Evolutionary conservation across 768 basidiomycete species (phyloP), one percentile per base, ranked within the genome.

Genomic region (Suillus bovinus): DNA sequence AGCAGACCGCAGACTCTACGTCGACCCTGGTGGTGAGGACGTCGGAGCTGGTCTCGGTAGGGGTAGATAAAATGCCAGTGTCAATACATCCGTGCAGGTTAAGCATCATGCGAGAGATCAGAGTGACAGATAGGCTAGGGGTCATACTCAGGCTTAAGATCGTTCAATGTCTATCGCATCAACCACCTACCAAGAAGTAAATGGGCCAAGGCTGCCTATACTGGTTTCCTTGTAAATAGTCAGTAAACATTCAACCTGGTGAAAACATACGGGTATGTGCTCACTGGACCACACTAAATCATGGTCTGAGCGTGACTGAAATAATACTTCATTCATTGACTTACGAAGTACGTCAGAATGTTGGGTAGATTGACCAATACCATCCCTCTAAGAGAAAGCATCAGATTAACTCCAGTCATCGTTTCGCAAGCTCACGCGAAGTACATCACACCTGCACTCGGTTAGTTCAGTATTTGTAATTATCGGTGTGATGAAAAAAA

Each of bases 281-380:
- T n/a, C n/a, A n/a, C n/a, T n/a, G n/a, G n/a, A n/a, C n/a, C n/a
- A n/a, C n/a, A n/a, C n/a, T n/a, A n/a, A n/a, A n/a, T n/a, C n/a
- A n/a, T n/a, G n/a, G n/a, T n/a, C n/a, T n/a, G n/a, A n/a, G n/a
- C n/a, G n/a, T n/a, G n/a, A n/a, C n/a, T n/a, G n/a, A n/a, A n/a
- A n/a, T n/a, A n/a, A n/a, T n/a, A n/a, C n/a, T n/a, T n/a, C n/a
- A n/a, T n/a, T n/a, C n/a, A n/a, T n/a, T n/a, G n/a, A n/a, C n/a
- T n/a, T n/a, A n/a, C n/a, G n/a, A n/a, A n/a, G n/a, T n/a, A n/a
- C n/a, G n/a, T n/a, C n/a, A n/a, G n/a, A n/a, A 79, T 80, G 66
- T 85, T 86, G 17, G 81, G 71, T 14, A 84, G 64, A 67, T 83
- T 84, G n/a, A 80, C 80, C 3, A 81, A 59, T 2, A 78, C 82